These are phyloP conservation scores for Oxyria digyna DNA, from an alignment of 148 eudicot species.

Conservation along the genomic window DNA sequence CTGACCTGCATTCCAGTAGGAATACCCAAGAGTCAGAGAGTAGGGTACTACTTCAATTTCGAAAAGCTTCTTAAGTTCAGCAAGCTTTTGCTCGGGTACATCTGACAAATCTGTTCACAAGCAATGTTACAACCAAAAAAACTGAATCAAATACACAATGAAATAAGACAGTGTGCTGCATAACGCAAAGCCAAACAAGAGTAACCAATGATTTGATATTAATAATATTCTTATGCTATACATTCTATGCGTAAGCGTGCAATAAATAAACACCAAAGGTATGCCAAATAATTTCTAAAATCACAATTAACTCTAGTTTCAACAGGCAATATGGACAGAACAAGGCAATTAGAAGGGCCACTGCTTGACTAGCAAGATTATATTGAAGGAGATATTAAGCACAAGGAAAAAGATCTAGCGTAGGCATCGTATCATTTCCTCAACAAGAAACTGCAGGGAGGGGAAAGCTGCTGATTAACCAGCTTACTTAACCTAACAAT, in stretches of 20 bases:
- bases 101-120: slow-evolving; percentile 64
- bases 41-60: slow-evolving; percentile 71
- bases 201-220: not conserved
- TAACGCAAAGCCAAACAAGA: not conserved
- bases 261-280: too few species aligned
- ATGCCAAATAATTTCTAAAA: not conserved
- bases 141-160: slow-evolving; percentile 1
- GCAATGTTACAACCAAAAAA: slow-evolving; percentile 3
- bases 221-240: too few species aligned
- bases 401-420: not conserved
- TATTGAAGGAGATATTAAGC: not conserved
- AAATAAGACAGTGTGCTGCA: not conserved
- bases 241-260: too few species aligned
- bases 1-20: slow-evolving; percentile 93
- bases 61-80: slow-evolving; percentile 52
- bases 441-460: not conserved
- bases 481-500: not conserved
- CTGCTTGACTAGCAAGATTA: not conserved
- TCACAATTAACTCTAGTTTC: not conserved
- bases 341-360: not conserved
- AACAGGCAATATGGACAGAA: not conserved
- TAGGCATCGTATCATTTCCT: not conserved
- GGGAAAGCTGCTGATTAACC: not conserved
- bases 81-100: slow-evolving; percentile 59
- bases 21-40: slow-evolving; percentile 81